These are phyloP conservation scores for Coniella vitis DNA, from an alignment of 2,329 filamentous ascomycete genomes.

Conservation along the genomic window DNA sequence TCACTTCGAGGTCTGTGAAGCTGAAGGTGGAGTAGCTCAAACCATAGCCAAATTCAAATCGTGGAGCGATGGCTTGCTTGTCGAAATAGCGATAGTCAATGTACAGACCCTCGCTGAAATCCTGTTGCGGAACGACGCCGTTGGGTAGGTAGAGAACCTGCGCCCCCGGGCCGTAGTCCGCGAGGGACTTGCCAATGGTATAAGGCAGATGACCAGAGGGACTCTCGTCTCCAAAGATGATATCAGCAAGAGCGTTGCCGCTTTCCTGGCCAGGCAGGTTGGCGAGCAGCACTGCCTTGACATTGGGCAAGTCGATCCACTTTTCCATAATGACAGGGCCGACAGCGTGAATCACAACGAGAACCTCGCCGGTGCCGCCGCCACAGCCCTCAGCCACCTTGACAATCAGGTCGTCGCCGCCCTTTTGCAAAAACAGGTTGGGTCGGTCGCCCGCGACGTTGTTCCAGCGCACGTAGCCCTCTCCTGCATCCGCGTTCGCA, in stretches of 20 bases:
- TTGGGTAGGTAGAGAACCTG: conserved; percentile 65
- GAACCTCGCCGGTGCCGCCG: conserved; percentile 54
- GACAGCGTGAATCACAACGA: conserved; percentile 84
- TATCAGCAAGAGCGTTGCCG: conserved; percentile 71
- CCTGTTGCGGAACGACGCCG: conserved; percentile 64
- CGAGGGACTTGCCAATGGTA: conserved; percentile 67
- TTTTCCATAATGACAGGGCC: conserved; percentile 74
- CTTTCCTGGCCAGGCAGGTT: conserved; percentile 84
- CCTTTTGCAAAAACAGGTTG: conserved; percentile 66
- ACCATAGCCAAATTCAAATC: conserved; percentile 82
- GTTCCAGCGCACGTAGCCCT: conserved; percentile 61
- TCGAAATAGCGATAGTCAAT: conserved; percentile 91
- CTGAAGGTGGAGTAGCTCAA: conserved; percentile 73
- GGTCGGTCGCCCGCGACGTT: conserved; percentile 74
- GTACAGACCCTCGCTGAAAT: conserved; percentile 74
- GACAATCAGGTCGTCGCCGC: conserved; percentile 68
- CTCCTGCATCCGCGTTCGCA: conserved; percentile 75
- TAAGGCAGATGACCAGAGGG: conserved; percentile 78
- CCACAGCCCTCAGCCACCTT: conserved; percentile 63
- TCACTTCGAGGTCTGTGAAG: conserved; percentile 47
- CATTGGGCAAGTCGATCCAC: conserved; percentile 69
- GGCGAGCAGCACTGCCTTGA: conserved; percentile 76
- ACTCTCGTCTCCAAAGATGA: conserved; percentile 72
- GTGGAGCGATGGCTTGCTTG: conserved; percentile 63
- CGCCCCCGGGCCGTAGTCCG: conserved; percentile 69